These are phyloP conservation scores for Xenoacremonium recifei DNA, from an alignment of 2,329 filamentous ascomycete genomes.

Conservation along the genomic window DNA sequence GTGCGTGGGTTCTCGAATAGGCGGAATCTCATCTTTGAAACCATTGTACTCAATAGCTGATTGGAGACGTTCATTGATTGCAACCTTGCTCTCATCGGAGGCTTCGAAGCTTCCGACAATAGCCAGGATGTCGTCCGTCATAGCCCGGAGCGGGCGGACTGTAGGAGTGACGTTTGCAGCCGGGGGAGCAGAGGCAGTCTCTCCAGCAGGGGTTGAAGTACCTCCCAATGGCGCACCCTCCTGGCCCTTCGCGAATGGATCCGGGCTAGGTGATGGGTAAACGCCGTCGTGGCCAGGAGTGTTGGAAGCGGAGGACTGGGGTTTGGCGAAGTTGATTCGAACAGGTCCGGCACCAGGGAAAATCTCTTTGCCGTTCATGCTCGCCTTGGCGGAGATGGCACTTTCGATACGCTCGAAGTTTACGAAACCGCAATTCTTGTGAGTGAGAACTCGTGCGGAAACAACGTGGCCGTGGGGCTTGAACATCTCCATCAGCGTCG, in stretches of 20 bases:
- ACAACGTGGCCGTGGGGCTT: constrained; percentile 88
- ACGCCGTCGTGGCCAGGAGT: constrained; percentile 85
- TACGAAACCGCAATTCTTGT: constrained; percentile 99
- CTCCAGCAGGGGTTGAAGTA: constrained; percentile 30
- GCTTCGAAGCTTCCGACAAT: constrained; percentile 91
- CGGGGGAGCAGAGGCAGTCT: constrained; percentile 32
- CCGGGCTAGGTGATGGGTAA: constrained; percentile 89
- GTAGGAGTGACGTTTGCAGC: constrained; percentile 51
- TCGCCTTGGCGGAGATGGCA: constrained; percentile 81
- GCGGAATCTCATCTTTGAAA: constrained; percentile 82
- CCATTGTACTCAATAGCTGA: constrained; percentile 71
- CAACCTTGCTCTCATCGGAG: constrained; percentile 70
- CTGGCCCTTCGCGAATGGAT: constrained; percentile 67
- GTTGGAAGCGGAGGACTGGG: constrained; percentile 81
- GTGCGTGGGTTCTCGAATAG: constrained; percentile 83
- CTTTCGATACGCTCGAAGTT: constrained; percentile 94
- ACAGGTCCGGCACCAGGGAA: constrained; percentile 95
- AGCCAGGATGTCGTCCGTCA: constrained; percentile 77
- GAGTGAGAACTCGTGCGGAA: constrained; percentile 88
- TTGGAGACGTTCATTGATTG: constrained; percentile 73
- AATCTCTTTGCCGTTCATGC: constrained; percentile 95
- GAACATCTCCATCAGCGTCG: constrained; percentile 93
- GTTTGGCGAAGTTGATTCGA: constrained; percentile 96
- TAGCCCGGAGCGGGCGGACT: constrained; percentile 71
- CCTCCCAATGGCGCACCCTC: constrained; percentile 36